Conservation (phyloP, 1,284 basidiomycete genomes). For the Lentinula novae-zelandiae region DNA sequence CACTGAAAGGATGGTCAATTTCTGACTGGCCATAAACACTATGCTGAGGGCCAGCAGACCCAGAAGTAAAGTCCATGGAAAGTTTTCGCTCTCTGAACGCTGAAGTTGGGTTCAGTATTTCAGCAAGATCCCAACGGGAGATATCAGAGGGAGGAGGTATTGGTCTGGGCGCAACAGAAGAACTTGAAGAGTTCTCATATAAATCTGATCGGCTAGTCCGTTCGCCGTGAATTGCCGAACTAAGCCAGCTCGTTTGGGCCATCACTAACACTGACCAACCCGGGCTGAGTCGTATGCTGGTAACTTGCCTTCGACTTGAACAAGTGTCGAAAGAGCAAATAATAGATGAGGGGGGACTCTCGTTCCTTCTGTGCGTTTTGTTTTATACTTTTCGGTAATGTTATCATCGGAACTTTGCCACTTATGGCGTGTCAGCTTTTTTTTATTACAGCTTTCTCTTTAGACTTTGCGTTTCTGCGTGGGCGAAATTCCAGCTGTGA, state of each 20-base stretch:
- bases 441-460: not conserved
- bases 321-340: not conserved
- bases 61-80: slow-evolving; percentile 46
- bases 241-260: not conserved
- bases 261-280: slow-evolving; percentile 23
- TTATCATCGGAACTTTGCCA: not conserved
- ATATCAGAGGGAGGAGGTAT: slow-evolving; percentile 26
- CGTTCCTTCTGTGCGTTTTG: not conserved
- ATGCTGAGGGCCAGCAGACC: slow-evolving; percentile 33
- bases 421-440: not conserved
- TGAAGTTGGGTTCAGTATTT: slow-evolving; percentile 43
- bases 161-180: slow-evolving; percentile 25
- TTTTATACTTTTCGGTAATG: slow-evolving; percentile 1
- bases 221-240: slow-evolving; percentile 2
- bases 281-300: slow-evolving; percentile 28
- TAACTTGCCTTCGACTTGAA: slow-evolving; percentile 21
- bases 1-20: slow-evolving; percentile 42
- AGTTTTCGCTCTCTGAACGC: slow-evolving; percentile 39
- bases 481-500: slow-evolving; percentile 12
- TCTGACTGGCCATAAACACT: slow-evolving; percentile 48
- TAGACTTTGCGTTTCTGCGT: not conserved
- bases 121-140: slow-evolving; percentile 34
- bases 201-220: slow-evolving; percentile 39
- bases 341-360: not conserved
- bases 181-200: slow-evolving; percentile 20